These are phyloP conservation scores for Fusarium solani-melongenae DNA, from an alignment of 2,329 filamentous ascomycete genomes.

Conservation along the genomic window DNA sequence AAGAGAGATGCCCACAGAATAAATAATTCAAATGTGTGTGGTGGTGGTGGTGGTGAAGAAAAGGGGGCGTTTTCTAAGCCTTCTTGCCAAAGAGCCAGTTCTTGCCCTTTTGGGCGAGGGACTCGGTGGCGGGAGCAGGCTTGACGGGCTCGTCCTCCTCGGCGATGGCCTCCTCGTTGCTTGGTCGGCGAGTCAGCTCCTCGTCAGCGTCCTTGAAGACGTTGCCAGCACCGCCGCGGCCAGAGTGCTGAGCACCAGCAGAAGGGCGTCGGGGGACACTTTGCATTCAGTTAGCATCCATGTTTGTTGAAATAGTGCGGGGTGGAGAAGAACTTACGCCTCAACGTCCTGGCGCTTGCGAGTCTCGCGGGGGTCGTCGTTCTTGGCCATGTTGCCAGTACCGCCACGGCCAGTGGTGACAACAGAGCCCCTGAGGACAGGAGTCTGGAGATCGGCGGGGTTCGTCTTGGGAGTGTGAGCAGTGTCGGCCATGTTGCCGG, in stretches of 20 bases:
- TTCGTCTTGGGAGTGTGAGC: constrained; percentile 62
- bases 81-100: constrained; percentile 63
- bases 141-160: constrained; percentile 33
- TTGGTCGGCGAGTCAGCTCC: constrained; percentile 44
- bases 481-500: constrained; percentile 75
- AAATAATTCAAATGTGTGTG: background rate
- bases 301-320: no score
- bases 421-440: constrained; percentile 82
- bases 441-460: constrained; percentile 79
- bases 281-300: constrained; percentile 10
- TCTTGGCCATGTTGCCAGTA: constrained; percentile 85
- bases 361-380: constrained; percentile 77
- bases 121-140: constrained; percentile 18
- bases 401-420: constrained; percentile 93
- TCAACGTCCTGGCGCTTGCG: constrained; percentile 86
- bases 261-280: constrained; percentile 67
- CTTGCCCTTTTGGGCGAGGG: constrained; percentile 56
- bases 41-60: background rate
- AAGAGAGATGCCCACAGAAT: background rate
- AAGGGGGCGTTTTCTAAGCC: constrained; percentile 43
- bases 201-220: constrained; percentile 63
- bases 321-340: constrained; percentile 60
- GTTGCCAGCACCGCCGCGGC: constrained; percentile 82
- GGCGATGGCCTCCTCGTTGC: constrained; percentile 47
- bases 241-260: constrained; percentile 71